Evolutionary conservation across 352 stramenopile genomes (phyloP).

Genomic region (Thraustochytrium striatum): DNA sequence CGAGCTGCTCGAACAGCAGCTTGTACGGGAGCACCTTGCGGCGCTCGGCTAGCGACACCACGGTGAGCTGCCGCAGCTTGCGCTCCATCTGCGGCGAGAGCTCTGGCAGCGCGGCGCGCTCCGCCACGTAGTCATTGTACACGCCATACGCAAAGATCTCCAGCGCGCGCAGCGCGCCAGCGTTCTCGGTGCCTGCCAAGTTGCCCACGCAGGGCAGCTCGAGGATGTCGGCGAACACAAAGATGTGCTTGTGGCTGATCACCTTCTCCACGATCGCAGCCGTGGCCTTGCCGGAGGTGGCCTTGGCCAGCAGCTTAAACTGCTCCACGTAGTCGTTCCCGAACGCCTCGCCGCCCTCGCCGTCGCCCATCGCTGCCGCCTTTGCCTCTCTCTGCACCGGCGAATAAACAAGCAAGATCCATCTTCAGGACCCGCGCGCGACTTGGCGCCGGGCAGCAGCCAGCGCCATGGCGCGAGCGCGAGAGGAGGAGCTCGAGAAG

Average conservation of each 20-base stretch:
- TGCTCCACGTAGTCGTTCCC: conserved; percentile 42
- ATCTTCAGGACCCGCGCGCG: background rate
- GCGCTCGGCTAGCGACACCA: background rate
- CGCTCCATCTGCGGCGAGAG: background rate
- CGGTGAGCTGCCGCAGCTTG: conserved; percentile 23
- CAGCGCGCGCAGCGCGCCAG: conserved; percentile 4
- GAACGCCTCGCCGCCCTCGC: background rate
- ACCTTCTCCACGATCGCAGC: conserved; percentile 38
- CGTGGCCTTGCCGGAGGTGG: conserved; percentile 15
- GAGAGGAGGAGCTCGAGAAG: conserved; percentile 3
- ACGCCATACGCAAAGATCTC: conserved; percentile 31
- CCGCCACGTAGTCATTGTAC: conserved; percentile 2
- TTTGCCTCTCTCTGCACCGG: background rate
- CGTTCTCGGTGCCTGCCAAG: background rate
- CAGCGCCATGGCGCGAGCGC: background rate
- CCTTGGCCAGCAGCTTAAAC: conserved; percentile 38
- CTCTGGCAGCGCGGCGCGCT: background rate
- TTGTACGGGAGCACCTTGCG: conserved; percentile 15
- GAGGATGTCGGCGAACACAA: conserved; percentile 32
- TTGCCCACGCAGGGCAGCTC: conserved; percentile 23
- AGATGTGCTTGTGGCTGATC: conserved; percentile 46
- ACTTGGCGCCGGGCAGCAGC: background rate
- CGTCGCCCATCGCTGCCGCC: background rate
- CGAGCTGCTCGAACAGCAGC: background rate
- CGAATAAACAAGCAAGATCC: background rate